Percentiles rank a stretch among this genome's conserved stretches.
Conservation (phyloP, 2,329 filamentous ascomycete genomes). For the Pseudocercospora macadamiae region DNA sequence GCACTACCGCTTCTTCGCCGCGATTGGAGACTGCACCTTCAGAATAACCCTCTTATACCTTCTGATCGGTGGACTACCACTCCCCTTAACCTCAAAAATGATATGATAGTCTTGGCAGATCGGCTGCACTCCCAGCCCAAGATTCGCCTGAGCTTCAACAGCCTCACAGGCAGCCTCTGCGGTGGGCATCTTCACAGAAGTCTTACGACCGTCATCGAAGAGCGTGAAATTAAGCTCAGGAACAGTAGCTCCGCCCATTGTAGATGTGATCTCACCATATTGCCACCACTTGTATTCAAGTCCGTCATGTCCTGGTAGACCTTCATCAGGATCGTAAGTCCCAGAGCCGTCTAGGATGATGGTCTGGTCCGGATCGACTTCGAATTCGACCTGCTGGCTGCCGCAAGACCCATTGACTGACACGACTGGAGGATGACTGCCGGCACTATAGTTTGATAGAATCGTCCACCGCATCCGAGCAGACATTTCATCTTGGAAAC, state of each 20-base stretch:
- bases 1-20: not conserved
- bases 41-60: not conserved
- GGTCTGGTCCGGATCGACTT: not conserved
- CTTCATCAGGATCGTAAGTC: conserved; percentile 9
- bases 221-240: not conserved
- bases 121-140: not conserved
- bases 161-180: conserved; percentile 4
- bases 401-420: conserved; percentile 4
- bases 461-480: conserved; percentile 47
- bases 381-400: conserved; percentile 3
- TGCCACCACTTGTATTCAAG: conserved; percentile 13
- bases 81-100: not conserved
- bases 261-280: conserved; percentile 8
- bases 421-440: conserved; percentile 12
- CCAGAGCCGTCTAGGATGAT: not conserved
- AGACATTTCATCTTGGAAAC: conserved; percentile 49
- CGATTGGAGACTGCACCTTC: not conserved
- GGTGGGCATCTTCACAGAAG: not conserved
- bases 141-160: not conserved
- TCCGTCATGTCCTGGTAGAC: not conserved
- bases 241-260: not conserved
- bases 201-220: not conserved
- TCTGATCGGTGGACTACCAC: not conserved
- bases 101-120: not conserved
- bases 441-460: not conserved